Percentiles rank a stretch among this genome's conserved stretches.
phyloP scores from a whole-genome alignment of 257 asterid species.

The Jaltomata sinuosa region DNA sequence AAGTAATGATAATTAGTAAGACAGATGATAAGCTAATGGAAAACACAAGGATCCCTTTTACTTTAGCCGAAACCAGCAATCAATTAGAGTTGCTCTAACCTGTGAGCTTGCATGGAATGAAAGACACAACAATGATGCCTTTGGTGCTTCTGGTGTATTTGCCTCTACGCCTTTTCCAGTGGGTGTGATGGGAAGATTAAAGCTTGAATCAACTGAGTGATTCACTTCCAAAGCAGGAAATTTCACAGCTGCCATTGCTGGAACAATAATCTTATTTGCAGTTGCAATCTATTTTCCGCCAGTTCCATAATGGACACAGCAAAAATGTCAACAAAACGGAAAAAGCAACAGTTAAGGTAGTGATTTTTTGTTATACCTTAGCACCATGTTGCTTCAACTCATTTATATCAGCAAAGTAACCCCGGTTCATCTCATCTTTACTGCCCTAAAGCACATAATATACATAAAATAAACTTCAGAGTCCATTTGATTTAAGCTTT shows the following conservation, averaged over 20 bases:
- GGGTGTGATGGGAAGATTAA: conserved; percentile 52
- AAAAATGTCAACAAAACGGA: background rate
- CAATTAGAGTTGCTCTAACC: conserved; percentile 24
- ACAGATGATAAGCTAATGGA: background rate
- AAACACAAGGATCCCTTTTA: background rate
- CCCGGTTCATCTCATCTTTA: conserved; percentile 83
- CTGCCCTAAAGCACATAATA: conserved; percentile 60
- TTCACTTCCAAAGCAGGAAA: conserved; percentile 69
- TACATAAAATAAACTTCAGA: background rate
- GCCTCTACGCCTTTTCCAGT: conserved; percentile 12
- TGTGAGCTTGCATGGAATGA: conserved; percentile 73
- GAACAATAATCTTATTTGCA: conserved; percentile 74
- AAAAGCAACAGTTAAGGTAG: background rate
- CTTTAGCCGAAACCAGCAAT: background rate
- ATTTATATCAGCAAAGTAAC: conserved; percentile 70
- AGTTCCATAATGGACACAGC: background rate
- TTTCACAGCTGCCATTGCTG: conserved; percentile 60
- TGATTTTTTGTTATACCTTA: conserved; percentile 41
- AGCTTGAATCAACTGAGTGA: conserved; percentile 39
- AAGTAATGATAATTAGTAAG: background rate
- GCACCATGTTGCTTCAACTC: conserved; percentile 81
- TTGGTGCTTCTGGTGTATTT: conserved; percentile 28
- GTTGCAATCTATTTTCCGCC: conserved; percentile 39
- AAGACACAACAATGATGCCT: conserved; percentile 58
- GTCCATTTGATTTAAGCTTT: background rate